These are phyloP conservation scores for Clonostachys sp. DNA, from an alignment of 2,329 filamentous ascomycete species.

Conservation along the genomic window DNA sequence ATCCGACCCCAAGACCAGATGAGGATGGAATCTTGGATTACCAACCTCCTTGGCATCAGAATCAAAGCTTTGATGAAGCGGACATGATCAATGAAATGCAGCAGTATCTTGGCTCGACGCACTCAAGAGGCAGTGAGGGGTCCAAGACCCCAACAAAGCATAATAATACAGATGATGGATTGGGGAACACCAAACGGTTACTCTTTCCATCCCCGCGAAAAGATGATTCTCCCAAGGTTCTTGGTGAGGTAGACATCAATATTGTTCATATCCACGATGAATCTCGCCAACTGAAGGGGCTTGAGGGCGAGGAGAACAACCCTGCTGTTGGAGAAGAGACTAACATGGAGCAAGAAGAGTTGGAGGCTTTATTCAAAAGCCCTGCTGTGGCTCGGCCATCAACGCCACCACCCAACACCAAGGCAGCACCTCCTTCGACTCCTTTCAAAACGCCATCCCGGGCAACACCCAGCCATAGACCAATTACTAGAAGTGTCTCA, in stretches of 20 bases:
- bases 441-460: conserved; percentile 60
- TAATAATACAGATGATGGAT: conserved; percentile 24
- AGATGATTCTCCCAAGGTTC: conserved; percentile 54
- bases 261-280: conserved; percentile 34
- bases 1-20: too few species aligned
- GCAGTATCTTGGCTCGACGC: too few species aligned
- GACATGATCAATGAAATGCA: too few species aligned
- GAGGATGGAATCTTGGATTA: too few species aligned
- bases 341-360: conserved; percentile 40
- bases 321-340: conserved; percentile 20
- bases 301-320: conserved; percentile 37
- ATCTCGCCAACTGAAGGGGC: conserved; percentile 26
- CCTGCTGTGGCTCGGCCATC: conserved; percentile 13
- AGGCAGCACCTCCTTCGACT: conserved; percentile 27
- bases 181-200: conserved; percentile 60
- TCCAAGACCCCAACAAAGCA: conserved; percentile 49
- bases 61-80: too few species aligned
- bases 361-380: conserved; percentile 65
- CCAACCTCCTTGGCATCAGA: too few species aligned
- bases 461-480: conserved; percentile 57
- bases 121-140: not conserved
- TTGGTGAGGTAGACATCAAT: conserved; percentile 54
- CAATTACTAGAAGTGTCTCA: conserved; percentile 56
- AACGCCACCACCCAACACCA: conserved; percentile 14
- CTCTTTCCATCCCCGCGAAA: conserved; percentile 75